Evolutionary conservation across 2,329 filamentous ascomycete species (phyloP).

Genomic region (Colletotrichum incanum): DNA sequence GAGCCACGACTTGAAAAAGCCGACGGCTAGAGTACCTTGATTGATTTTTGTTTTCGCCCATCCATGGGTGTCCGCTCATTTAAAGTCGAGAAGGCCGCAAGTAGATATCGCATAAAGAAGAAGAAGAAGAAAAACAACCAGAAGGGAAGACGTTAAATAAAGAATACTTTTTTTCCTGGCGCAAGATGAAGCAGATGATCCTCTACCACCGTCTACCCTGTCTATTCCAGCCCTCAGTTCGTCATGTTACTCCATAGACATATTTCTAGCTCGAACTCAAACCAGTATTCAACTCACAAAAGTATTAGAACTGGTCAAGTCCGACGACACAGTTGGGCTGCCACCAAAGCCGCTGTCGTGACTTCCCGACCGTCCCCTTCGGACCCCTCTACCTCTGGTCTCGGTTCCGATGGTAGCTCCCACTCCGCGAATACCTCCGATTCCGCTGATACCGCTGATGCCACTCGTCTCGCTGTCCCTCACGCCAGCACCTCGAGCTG

Average conservation of each 20-base stretch:
- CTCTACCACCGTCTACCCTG: slow-evolving; percentile 1
- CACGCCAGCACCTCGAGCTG: neutral
- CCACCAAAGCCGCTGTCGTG: slow-evolving; percentile 42
- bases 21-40: neutral
- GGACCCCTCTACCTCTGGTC: slow-evolving; percentile 10
- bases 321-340: slow-evolving; percentile 19
- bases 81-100: neutral
- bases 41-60: neutral
- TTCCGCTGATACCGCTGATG: too few relatives aligned
- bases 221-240: neutral
- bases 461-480: too few relatives aligned
- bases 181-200: neutral
- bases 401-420: neutral
- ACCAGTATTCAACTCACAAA: slow-evolving; percentile 21
- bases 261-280: neutral
- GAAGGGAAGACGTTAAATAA: neutral
- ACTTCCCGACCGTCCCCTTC: slow-evolving; percentile 23
- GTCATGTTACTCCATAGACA: neutral
- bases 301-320: slow-evolving; percentile 25
- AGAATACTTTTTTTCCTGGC: neutral
- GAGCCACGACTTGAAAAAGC: neutral
- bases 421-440: neutral
- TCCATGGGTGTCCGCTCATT: neutral
- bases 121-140: neutral
- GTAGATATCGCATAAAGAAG: neutral